Evolutionary conservation across 2,329 filamentous ascomycete species (phyloP).

Genomic region (Aspergillus ruber): DNA sequence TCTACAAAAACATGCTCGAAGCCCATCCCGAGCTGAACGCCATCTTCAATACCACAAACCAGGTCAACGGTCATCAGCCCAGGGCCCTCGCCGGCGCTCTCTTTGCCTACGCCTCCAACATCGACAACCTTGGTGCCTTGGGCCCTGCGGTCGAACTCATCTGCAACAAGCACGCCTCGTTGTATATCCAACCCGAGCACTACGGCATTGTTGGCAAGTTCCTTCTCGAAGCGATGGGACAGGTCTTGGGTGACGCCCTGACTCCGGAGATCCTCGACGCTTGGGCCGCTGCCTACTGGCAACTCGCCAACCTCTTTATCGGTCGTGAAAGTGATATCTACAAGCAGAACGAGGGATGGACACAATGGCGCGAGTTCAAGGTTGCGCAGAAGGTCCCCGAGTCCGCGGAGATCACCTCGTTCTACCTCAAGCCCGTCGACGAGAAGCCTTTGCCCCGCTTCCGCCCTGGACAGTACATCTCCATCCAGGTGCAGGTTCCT

Average conservation of each 20-base stretch:
- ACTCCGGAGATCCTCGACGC: conserved; percentile 59
- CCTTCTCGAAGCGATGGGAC: conserved; percentile 60
- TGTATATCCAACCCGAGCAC: conserved; percentile 62
- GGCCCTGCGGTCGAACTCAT: conserved; percentile 58
- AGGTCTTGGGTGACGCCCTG: conserved; percentile 61
- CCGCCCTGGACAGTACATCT: conserved; percentile 67
- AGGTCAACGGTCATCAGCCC: conserved; percentile 61
- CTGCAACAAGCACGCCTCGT: conserved; percentile 67
- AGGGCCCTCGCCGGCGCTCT: conserved; percentile 64
- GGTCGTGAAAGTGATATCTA: conserved; percentile 60
- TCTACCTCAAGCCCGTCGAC: conserved; percentile 62
- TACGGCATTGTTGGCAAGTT: conserved; percentile 66
- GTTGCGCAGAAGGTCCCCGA: conserved; percentile 61
- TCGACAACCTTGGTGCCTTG: conserved; percentile 60
- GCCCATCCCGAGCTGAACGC: conserved; percentile 62
- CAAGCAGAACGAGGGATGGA: conserved; percentile 56
- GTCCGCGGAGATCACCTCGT: conserved; percentile 62
- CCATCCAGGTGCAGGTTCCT: conserved; percentile 54
- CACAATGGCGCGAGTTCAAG: conserved; percentile 60
- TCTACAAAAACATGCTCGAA: conserved; percentile 63
- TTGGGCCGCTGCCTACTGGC: conserved; percentile 66
- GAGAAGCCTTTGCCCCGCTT: conserved; percentile 55
- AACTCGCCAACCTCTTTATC: conserved; percentile 68
- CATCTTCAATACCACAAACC: conserved; percentile 66
- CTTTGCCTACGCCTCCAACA: conserved; percentile 65